These are phyloP conservation scores for Fraxinus xanthoxyloides DNA, from an alignment of 305 asterid species.

Conservation along the genomic window DNA sequence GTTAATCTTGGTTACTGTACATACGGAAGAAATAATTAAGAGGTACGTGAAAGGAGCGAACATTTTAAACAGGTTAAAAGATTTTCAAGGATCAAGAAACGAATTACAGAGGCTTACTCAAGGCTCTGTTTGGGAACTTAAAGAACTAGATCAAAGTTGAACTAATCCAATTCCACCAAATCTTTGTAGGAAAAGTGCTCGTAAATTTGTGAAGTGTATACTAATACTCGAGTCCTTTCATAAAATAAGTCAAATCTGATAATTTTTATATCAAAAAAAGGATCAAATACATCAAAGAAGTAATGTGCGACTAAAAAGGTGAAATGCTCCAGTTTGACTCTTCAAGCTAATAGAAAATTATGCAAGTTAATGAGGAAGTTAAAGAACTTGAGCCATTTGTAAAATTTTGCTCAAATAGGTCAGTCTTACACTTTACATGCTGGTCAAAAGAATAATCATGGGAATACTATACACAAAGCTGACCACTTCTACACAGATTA, in stretches of 20 bases:
- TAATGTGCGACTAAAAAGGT: background rate
- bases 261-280: background rate
- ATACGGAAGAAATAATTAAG: background rate
- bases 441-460: conserved; percentile 6
- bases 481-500: conserved; percentile 1
- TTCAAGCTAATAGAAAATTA: conserved; percentile 7
- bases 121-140: background rate
- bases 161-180: background rate
- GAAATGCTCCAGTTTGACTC: background rate
- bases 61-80: conserved; percentile 2
- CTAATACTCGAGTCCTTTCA: background rate
- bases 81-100: background rate
- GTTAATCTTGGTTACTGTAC: background rate
- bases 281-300: conserved; percentile 4
- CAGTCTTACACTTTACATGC: background rate
- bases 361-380: conserved; percentile 9
- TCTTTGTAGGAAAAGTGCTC: background rate
- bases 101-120: background rate
- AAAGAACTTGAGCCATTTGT: background rate
- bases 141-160: background rate
- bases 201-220: background rate
- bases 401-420: background rate
- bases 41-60: background rate
- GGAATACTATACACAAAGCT: background rate
- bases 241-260: background rate